Evolutionary conservation across 1,284 basidiomycete species (phyloP).

Genomic region (Macrocystidia cucumis): DNA sequence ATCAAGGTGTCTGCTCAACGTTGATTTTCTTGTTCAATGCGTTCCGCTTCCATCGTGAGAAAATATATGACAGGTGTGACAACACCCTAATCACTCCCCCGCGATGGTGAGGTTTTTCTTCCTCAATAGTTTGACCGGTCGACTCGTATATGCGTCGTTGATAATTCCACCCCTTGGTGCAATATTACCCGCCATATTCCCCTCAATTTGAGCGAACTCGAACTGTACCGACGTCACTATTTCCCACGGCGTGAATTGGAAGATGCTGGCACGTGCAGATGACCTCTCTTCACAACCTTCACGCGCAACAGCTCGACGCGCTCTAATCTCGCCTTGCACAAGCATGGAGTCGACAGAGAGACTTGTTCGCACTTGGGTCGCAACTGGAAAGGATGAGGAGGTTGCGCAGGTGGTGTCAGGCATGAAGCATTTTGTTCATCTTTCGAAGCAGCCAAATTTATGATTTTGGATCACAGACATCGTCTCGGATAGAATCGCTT

Average conservation of each 20-base stretch:
- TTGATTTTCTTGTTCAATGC: no score
- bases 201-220: no score
- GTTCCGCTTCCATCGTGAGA: no score
- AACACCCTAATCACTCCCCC: no score
- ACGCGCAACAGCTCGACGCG: no score
- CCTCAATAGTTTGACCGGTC: no score
- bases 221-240: neutral
- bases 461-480: conserved; percentile 46
- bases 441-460: conserved; percentile 6
- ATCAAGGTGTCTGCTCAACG: no score
- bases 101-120: no score
- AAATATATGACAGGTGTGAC: no score
- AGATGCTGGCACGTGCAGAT: no score
- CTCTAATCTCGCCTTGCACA: neutral
- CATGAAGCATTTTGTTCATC: conserved; percentile 18
- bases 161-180: conserved; percentile 1
- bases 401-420: conserved; percentile 55
- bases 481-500: conserved; percentile 46
- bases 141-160: no score
- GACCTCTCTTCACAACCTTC: neutral
- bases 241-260: no score
- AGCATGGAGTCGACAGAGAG: conserved; percentile 31
- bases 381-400: conserved; percentile 52
- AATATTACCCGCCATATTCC: neutral
- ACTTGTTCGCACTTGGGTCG: conserved; percentile 70